A percentile compares a stretch with the other conserved stretches of the same genome.
Evolutionary conservation across 2,329 filamentous ascomycete genomes (phyloP).

Genomic region (Pezizomycotina sp.): DNA sequence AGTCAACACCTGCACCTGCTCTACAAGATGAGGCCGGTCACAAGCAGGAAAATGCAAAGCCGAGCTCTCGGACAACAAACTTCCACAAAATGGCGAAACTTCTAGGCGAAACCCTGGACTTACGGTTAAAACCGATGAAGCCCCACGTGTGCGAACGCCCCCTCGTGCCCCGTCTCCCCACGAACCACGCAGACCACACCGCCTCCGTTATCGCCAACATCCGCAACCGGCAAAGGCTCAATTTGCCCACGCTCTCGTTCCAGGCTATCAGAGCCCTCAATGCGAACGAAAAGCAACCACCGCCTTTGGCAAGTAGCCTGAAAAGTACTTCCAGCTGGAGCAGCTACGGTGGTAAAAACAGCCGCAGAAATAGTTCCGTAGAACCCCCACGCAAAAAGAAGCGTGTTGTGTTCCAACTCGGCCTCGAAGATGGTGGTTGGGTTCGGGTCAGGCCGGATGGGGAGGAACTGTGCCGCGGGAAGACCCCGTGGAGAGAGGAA

Average conservation of each 20-base stretch:
- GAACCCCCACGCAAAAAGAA: slow-evolving; percentile 17
- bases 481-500: slow-evolving; percentile 14
- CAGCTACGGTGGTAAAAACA: slow-evolving; percentile 16
- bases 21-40: too few species aligned
- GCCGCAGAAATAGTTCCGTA: slow-evolving; percentile 17
- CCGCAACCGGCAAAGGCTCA: too few species aligned
- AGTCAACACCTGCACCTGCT: too few species aligned
- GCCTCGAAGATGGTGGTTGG: slow-evolving; percentile 16
- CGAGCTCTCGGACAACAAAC: too few species aligned
- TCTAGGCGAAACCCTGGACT: too few species aligned
- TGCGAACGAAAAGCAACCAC: slow-evolving; percentile 6
- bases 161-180: too few species aligned
- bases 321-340: slow-evolving; percentile 19
- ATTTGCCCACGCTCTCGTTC: slow-evolving; percentile 14
- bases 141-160: too few species aligned
- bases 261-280: slow-evolving; percentile 16
- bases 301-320: slow-evolving; percentile 13
- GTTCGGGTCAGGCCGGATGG: slow-evolving; percentile 17
- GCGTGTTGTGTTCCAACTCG: slow-evolving; percentile 18
- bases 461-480: slow-evolving; percentile 18
- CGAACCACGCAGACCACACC: too few species aligned
- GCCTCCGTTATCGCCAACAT: too few species aligned
- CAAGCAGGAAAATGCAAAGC: too few species aligned
- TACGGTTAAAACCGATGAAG: too few species aligned
- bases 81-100: too few species aligned